Percentiles rank a stretch among this genome's conserved stretches.
These are phyloP conservation scores for Thermomyces lanuginosus DNA, from an alignment of 2,329 filamentous ascomycete genomes.

Conservation along the genomic window DNA sequence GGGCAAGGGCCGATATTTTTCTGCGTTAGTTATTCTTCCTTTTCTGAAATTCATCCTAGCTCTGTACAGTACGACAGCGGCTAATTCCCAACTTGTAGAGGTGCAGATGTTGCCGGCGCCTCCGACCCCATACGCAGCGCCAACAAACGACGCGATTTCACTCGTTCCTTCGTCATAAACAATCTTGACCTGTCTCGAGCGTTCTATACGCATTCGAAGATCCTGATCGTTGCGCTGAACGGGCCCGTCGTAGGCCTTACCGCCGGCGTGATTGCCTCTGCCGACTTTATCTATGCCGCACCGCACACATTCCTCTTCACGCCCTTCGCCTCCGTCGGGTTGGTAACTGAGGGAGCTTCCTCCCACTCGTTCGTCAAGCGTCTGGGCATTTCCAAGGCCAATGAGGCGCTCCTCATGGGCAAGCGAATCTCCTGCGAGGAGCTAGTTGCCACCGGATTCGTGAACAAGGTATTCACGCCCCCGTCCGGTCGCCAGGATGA, in stretches of 20 bases:
- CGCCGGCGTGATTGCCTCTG: slow-evolving; percentile 65
- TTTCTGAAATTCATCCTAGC: background rate
- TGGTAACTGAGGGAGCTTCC: slow-evolving; percentile 78
- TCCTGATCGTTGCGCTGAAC: slow-evolving; percentile 81
- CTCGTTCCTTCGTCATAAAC: slow-evolving; percentile 59
- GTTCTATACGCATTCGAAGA: slow-evolving; percentile 87
- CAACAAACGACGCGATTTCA: slow-evolving; percentile 40
- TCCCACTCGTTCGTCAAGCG: slow-evolving; percentile 63
- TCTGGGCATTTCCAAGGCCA: slow-evolving; percentile 65
- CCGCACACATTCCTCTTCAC: slow-evolving; percentile 75
- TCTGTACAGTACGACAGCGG: slow-evolving; percentile 1
- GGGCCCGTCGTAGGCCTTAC: slow-evolving; percentile 79
- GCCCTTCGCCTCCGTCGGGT: slow-evolving; percentile 69
- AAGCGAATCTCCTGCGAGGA: slow-evolving; percentile 58
- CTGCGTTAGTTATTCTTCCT: slow-evolving; percentile 45
- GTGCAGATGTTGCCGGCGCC: slow-evolving; percentile 5
- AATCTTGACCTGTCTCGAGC: slow-evolving; percentile 82
- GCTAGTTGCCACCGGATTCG: slow-evolving; percentile 60
- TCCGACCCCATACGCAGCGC: slow-evolving; percentile 10
- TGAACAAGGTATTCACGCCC: slow-evolving; percentile 61
- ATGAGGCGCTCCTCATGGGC: slow-evolving; percentile 86
- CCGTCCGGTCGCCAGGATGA: slow-evolving; percentile 42
- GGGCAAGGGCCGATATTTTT: slow-evolving; percentile 68
- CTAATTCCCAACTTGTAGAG: slow-evolving; percentile 2
- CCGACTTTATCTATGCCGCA: slow-evolving; percentile 81